phyloP scores from a whole-genome alignment of 2,329 filamentous ascomycete genomes.

The Cladorrhinum sp. region DNA sequence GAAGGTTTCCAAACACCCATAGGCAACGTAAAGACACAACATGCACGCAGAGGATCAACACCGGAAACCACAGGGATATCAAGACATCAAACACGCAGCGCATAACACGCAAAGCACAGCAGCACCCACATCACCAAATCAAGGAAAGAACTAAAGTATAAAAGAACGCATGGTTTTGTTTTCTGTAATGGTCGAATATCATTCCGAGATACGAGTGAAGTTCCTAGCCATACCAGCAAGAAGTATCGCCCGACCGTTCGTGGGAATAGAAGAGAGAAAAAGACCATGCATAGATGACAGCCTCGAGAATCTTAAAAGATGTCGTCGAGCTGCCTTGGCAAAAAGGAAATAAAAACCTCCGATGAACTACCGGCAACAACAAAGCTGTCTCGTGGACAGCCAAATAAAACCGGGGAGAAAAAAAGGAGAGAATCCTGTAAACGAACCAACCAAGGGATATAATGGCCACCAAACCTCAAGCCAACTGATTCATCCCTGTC shows the following conservation, averaged over 20 bases:
- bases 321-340: neutral
- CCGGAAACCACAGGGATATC: neutral
- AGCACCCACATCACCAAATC: too few species aligned
- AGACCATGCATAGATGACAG: neutral
- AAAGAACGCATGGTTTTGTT: neutral
- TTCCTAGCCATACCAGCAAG: neutral
- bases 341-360: neutral
- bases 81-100: neutral
- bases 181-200: neutral
- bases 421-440: neutral
- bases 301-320: neutral
- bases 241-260: neutral
- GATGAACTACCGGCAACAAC: neutral
- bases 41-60: too few species aligned
- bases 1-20: too few species aligned
- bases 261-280: neutral
- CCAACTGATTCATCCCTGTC: constrained; percentile 13
- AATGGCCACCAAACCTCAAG: constrained; percentile 3
- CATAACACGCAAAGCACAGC: neutral
- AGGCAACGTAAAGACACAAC: too few species aligned
- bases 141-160: neutral
- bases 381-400: neutral
- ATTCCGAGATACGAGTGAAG: neutral
- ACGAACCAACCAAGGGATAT: constrained; percentile 1
- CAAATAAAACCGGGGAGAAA: neutral